These are phyloP conservation scores for Leucosporidium scottii DNA, from an alignment of 768 basidiomycete species.

Conservation along the genomic window DNA sequence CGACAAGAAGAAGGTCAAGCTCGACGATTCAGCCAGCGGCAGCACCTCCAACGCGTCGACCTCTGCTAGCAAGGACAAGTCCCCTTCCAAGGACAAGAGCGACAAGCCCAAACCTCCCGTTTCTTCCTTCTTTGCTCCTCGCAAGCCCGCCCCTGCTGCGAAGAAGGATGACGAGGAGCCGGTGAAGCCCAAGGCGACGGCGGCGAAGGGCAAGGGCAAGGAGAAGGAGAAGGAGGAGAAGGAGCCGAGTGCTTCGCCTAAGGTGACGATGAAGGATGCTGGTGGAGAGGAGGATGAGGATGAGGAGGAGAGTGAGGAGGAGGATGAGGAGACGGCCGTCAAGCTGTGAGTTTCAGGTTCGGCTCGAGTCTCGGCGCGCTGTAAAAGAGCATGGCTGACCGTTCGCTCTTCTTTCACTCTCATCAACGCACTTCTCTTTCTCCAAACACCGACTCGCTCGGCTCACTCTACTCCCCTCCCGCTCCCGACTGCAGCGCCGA, in stretches of 20 bases:
- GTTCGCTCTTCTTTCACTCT: too few species aligned
- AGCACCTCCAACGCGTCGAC: neutral
- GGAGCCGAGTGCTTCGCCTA: neutral
- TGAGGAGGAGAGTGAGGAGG: constrained; percentile 21
- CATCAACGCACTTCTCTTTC: too few species aligned
- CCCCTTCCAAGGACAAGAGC: neutral
- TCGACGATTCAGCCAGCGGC: neutral
- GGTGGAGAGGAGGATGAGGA: constrained; percentile 11
- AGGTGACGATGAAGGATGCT: neutral
- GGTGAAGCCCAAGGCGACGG: constrained; percentile 12
- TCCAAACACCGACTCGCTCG: too few species aligned
- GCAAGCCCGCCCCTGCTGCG: neutral
- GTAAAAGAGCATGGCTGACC: too few species aligned
- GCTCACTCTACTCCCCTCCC: too few species aligned
- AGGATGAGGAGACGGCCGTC: constrained; percentile 20
- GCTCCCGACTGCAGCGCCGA: constrained; percentile 18
- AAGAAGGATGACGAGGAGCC: neutral
- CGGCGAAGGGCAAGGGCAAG: neutral
- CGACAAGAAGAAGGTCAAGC: constrained; percentile 3
- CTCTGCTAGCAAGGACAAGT: neutral
- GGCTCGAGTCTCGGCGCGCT: too few species aligned
- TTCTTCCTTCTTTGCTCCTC: constrained; percentile 21
- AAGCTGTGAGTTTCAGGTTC: constrained; percentile 19
- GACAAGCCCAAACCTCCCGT: constrained; percentile 12
- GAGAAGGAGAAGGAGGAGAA: neutral